Evolutionary conservation across 2,329 filamentous ascomycete genomes (phyloP), one percentile per base, ranked within the genome.

Genomic region (Ophiostoma ulmi): DNA sequence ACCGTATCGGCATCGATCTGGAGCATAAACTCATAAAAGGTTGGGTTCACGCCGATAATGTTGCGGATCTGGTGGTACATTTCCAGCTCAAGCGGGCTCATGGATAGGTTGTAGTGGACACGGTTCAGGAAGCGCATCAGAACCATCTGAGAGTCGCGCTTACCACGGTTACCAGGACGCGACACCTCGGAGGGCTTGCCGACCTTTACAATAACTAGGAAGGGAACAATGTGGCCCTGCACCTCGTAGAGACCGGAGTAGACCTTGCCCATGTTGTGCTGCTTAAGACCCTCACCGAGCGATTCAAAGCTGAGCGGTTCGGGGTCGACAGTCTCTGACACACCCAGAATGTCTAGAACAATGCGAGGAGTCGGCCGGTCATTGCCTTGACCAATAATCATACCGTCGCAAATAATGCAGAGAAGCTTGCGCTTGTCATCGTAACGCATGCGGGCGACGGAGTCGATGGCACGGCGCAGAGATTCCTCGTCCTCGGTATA

Each of bases 401-500:
- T 98, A 81, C 95, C 95, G 77, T 99, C 95, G 77, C 95, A 99
- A 74, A 99, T 85, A 73, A 99, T 86, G 74, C 97, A 88, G 36
- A 99, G 84, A 14, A 99, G 86, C 83, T 99, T 99, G 77, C 95
- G 92, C 83, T 99, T 99, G 79, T 99, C 94, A 77, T 99, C 95
- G 78, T 99, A 99, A 75, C 89, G 90, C 93, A 97, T 97, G 73
- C 93, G 87, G 38, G 95, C 94, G 72, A 93, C 91, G 0, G 95
- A 99, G 79, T 99, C 95, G 76, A 99, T 97, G 72, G 95, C 95
- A 84, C 94, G 94, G 70, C 95, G 93, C 36, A 99, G 85, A 48
- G 94, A 98, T 0, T 99, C 96, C 79, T 99, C 96, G 78, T 98
- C 95, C 83, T 99, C 95, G 0, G 95, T 99, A 77, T 99, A 99